Conservation (phyloP, 164 flowering plant species). For the Annona squamosa region DNA sequence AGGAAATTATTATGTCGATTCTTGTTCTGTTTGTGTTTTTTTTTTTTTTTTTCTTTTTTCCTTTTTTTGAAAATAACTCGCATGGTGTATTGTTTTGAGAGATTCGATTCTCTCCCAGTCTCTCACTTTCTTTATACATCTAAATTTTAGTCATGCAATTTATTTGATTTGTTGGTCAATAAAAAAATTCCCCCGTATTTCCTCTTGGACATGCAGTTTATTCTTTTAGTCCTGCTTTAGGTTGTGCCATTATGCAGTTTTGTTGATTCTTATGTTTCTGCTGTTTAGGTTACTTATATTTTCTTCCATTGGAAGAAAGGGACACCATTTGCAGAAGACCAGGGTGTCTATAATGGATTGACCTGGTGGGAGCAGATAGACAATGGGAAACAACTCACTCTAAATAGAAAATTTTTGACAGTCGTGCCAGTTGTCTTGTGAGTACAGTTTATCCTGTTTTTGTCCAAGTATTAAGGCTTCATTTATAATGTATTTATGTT, state of each 20-base stretch:
- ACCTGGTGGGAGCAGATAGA: slow-evolving; percentile 85
- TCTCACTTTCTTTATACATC: no score
- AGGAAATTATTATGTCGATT: no score
- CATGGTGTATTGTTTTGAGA: no score
- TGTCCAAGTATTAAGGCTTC: no score
- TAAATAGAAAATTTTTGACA: slow-evolving; percentile 55
- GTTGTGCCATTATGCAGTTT: neutral
- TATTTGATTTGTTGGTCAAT: neutral
- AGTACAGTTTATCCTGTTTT: slow-evolving; percentile 19
- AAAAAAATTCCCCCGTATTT: neutral
- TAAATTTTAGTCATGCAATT: no score
- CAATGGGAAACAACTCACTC: slow-evolving; percentile 63
- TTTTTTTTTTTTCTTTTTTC: no score
- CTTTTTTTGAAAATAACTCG: no score
- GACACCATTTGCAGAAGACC: slow-evolving; percentile 72
- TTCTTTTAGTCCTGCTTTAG: neutral
- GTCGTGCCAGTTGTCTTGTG: slow-evolving; percentile 66
- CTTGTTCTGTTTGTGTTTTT: no score
- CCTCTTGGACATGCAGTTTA: neutral
- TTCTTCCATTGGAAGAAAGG: slow-evolving; percentile 76
- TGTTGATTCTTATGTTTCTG: neutral
- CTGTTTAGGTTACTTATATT: slow-evolving; percentile 8
- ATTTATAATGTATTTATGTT: no score
- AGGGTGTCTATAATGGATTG: slow-evolving; percentile 62
- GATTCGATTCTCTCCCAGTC: no score